Base-by-base conservation (phyloP, 2,329 filamentous ascomycete species). In the Fusarium sp. region DNA sequence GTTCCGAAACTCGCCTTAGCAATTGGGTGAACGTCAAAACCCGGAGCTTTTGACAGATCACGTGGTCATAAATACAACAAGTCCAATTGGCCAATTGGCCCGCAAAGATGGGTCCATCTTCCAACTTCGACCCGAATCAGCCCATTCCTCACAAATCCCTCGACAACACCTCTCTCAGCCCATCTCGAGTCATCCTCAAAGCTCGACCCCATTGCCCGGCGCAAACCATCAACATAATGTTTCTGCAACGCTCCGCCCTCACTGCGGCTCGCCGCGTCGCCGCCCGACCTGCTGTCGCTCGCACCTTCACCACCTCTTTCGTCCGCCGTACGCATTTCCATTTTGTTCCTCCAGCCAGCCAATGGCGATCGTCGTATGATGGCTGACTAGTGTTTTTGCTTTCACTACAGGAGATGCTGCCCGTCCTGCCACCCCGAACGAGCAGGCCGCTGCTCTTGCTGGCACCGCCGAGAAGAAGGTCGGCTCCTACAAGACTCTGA, bases 231-330 rank as follows among this genome's bases (percentile, higher is more conserved):
- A 65, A 67, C 65, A 73, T 79, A 82, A 81, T 92, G 90, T 90
- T 91, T 78, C 81, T 91, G 81, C 88, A 90, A 86, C 90, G 90
- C 81, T 86, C 90, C 80, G 89, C 86, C 81, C 79, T 89, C 75
- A 84, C 87, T 77, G 88, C 85, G 80, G 89, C 89, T 79, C 90
- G 90, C 82, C 88, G 90, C 75, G 82, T 79, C 70, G 89, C 86
- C 69, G 86, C 86, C 79, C 84, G 79, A 61, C 88, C 89, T 75
- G 83, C 84, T 73, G 82, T 87, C 80, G 86, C 86, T 78, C 89
- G 90, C 82, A 86, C 84, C 83, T 90, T 92, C 81, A 83, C 87
- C 75, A 90, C 86, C 80, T 88, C 89, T 71, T 83, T 89, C 76
- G 82, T 88, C 80, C 89, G 89, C 84, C 86, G 90, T 91, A 90